Percentiles rank a stretch among this genome's conserved stretches.
These are phyloP conservation scores for Neurospora africana DNA, from an alignment of 495 filamentous ascomycete species.

Conservation along the genomic window DNA sequence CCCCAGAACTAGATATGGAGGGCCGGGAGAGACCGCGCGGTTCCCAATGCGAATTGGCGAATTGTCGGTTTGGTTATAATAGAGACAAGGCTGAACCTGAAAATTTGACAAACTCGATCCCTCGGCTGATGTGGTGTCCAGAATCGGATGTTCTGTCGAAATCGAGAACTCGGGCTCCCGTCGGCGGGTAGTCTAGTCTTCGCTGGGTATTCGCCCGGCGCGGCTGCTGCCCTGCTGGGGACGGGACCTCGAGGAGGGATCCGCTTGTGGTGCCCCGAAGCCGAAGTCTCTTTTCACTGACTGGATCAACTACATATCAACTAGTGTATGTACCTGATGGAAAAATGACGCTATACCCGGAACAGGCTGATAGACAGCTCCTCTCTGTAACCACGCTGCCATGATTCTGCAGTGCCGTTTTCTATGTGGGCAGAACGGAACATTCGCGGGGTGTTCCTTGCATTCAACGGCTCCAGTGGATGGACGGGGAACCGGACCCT, in stretches of 20 bases:
- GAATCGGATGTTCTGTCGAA: conserved; percentile 18
- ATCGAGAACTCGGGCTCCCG: conserved; percentile 3
- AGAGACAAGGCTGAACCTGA: neutral
- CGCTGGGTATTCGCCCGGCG: neutral
- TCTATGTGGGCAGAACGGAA: neutral
- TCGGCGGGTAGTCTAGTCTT: neutral
- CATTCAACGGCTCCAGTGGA: conserved; percentile 2
- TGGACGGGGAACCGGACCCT: neutral
- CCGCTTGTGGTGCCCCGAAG: neutral
- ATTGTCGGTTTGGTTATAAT: neutral
- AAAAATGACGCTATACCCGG: neutral
- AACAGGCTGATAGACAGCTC: neutral
- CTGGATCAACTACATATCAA: neutral
- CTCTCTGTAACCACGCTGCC: neutral
- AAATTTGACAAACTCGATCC: neutral
- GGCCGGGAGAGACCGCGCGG: conserved; percentile 4
- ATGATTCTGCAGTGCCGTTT: neutral
- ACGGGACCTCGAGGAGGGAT: neutral
- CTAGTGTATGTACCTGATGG: too few species aligned
- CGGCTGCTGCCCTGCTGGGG: neutral
- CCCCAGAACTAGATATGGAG: conserved; percentile 3
- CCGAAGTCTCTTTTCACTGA: neutral
- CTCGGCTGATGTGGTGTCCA: conserved; percentile 17
- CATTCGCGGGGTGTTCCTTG: conserved; percentile 2
- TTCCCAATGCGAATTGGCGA: neutral